Evolutionary conservation across 2,329 filamentous ascomycete species (phyloP), one percentile per base, ranked within the genome.

Genomic region (Fusarium sterilihyphosum): DNA sequence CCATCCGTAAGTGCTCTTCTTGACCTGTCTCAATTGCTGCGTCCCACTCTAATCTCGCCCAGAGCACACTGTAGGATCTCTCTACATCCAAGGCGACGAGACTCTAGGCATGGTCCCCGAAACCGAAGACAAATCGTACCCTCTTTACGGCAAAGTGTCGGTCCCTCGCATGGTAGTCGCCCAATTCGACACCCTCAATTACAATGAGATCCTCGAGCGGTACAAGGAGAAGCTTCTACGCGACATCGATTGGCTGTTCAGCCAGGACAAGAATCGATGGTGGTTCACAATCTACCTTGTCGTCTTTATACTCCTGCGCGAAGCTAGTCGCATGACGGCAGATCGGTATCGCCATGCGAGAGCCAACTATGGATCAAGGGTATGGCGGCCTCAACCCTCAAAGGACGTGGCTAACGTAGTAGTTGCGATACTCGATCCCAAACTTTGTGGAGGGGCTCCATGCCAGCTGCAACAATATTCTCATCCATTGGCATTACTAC

Each of bases 401-500:
- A 35, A 12, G 31, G 6, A 14, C 16, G 3, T 18, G n/a, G 13
- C 26, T 54, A 59, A 71, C 47, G 26, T n/a, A 18, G 18, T 17
- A 84, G 81, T 66, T 67, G n/a, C 80, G 79, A 17, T 85, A 85
- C 62, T 80, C 85, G 2, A 81, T 86, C 13, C 81, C 81, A 0
- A 22, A 47, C 3, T 86, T 85, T 61, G 83, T 88, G 22, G 81
- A 84, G 41, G 78, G 83, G 11, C 79, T 88, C 5, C 87, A 88
- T 22, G 79, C 83, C 18, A 82, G 85, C 9, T 86, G 84, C 35
- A 86, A 85, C 57, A 84, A 84, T 59, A 79, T 88, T 35, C 83
- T 89, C 4, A 78, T 80, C 17, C 81, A 87, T 61, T 89, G 87
- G 87, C 85, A 87, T 56, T 88, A 88, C 73, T 88, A 84, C 77